A percentile compares a stretch with the other conserved stretches of the same genome.
These are phyloP conservation scores for Backusella tuberculispora DNA, from an alignment of 192 early-diverging fungal genomes.

Conservation along the genomic window DNA sequence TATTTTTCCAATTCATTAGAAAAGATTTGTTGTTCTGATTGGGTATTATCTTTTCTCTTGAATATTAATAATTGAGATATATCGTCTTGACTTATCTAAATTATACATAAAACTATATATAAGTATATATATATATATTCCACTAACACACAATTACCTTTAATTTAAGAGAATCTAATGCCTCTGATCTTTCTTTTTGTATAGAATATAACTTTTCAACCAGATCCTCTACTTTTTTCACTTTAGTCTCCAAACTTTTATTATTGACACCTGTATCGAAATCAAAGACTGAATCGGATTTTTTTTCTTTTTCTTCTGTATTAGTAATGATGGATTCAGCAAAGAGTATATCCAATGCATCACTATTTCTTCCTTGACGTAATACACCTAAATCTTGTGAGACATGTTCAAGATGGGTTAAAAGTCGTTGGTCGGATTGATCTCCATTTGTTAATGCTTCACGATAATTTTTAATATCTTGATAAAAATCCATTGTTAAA, in stretches of 20 bases:
- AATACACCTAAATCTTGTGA: slow-evolving; percentile 50
- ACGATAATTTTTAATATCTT: slow-evolving; percentile 74
- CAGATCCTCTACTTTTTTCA: neutral
- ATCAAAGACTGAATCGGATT: neutral
- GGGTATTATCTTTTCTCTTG: neutral
- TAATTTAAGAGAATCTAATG: neutral
- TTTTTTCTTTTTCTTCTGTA: neutral
- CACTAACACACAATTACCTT: neutral
- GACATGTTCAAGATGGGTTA: slow-evolving; percentile 46
- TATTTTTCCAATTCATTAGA: slow-evolving; percentile 6
- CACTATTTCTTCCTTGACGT: slow-evolving; percentile 20
- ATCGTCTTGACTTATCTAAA: neutral
- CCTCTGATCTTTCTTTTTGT: neutral
- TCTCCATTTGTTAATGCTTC: slow-evolving; percentile 77
- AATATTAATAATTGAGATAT: slow-evolving; percentile 6
- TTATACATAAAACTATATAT: neutral
- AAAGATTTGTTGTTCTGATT: neutral
- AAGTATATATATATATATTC: neutral
- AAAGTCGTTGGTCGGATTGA: slow-evolving; percentile 57
- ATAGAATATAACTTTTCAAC: slow-evolving; percentile 5
- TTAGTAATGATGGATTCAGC: neutral
- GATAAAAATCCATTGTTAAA: slow-evolving; percentile 68
- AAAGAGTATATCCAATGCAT: neutral
- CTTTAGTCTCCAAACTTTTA: neutral
- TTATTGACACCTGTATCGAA: neutral